Base-by-base conservation (phyloP, 495 filamentous ascomycete species). In the Aspergillus incahuasiensis region DNA sequence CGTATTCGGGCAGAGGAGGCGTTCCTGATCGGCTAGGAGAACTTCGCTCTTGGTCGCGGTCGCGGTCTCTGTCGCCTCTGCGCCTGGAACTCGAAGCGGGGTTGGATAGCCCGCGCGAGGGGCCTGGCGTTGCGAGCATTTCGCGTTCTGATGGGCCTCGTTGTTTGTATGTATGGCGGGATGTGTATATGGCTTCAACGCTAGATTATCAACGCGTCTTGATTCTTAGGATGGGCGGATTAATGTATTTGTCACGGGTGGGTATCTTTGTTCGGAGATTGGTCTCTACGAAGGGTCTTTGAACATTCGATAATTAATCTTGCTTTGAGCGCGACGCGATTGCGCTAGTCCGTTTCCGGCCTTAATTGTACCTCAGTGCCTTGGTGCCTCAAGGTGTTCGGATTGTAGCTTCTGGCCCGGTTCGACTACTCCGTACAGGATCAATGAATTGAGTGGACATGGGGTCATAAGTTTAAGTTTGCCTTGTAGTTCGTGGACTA, bases 1-100 rank as follows among this genome's bases (percentile, higher is more conserved):
- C 75, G 66, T 90, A 89, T 7, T 72, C 62, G 3, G 85, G 86
- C 8, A 86, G 68, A 0, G 71, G 63, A 12, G 69, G 63, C 24
- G 64, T 52, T 28, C 15, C 13, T 24, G 46, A 13, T 32, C 40
- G 48, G 59, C 42, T 50, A 21, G 60, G 57, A 7, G 62, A 28
- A 28, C 25, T 8, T 28, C 25, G 25, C 3, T 52, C 35, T 58
- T 41, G 12, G 43, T 34, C n/a, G 32, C 34, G 16, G 25, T 39
- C 35, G 50, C 34, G 24, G 40, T 51, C 18, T 46, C 45, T 38
- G 50, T 21, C 16, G 40, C 46, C 18, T 46, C 45, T 38, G 21
- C n/a, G 16, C 20, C 43, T 48, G 28, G 25, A 48, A 24, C 42
- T 45, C 2, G 32, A 35, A 12, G 30, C 12, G 46, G 18, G 25